phyloP scores from a whole-genome alignment of 352 stramenopile genomes.

The Aphanomyces euteiches region DNA sequence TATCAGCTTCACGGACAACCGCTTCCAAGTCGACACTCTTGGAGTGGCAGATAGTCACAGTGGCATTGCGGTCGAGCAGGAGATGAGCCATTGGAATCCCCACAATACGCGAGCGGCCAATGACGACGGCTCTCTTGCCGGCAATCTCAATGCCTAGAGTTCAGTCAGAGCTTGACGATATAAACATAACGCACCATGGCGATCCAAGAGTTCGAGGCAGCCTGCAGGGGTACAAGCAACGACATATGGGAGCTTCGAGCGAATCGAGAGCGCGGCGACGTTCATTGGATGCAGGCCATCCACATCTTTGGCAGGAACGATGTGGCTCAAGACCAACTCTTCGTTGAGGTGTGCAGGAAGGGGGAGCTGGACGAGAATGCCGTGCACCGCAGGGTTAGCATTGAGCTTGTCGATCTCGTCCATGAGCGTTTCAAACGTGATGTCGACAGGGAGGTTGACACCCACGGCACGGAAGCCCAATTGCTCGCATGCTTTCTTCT shows the following conservation, averaged over 20 bases:
- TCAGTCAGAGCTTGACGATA: constrained; percentile 18
- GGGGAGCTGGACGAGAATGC: constrained; percentile 93
- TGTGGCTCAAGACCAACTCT: constrained; percentile 88
- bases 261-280: constrained; percentile 89
- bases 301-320: constrained; percentile 96
- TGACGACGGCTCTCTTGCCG: constrained; percentile 94
- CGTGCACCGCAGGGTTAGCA: constrained; percentile 84
- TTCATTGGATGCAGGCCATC: constrained; percentile 98
- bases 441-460: constrained; percentile 49
- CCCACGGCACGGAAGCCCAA: constrained; percentile 89
- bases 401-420: constrained; percentile 82
- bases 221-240: constrained; percentile 97
- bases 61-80: constrained; percentile 95
- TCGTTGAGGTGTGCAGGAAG: constrained; percentile 84
- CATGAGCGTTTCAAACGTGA: constrained; percentile 48
- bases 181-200: constrained; percentile 32
- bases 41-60: constrained; percentile 97
- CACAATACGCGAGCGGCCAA: constrained; percentile 97
- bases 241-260: constrained; percentile 78
- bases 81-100: constrained; percentile 95
- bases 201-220: constrained; percentile 94
- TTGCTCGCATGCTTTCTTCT: constrained; percentile 96
- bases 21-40: constrained; percentile 85
- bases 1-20: constrained; percentile 91
- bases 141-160: constrained; percentile 74